Evolutionary conservation across 1,284 basidiomycete genomes (phyloP), one percentile per base, ranked within the genome.

Genomic region (Heliocybe sulcata): DNA sequence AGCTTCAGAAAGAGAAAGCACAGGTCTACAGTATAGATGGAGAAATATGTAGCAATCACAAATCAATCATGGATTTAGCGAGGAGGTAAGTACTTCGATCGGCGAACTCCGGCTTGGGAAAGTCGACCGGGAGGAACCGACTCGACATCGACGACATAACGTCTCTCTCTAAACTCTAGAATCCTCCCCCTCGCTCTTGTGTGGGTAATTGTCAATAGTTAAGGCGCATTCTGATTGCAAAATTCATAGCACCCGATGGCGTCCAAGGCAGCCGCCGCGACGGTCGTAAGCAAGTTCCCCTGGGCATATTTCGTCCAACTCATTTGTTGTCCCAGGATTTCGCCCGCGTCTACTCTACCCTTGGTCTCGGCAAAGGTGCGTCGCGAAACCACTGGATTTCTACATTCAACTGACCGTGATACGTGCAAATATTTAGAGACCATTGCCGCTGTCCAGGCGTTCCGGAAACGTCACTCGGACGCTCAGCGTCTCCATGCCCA

Each of bases 381-480:
- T 69, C 51, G 20, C 14, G 35, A 26, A n/a, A n/a, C n/a, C 38
- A 33, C 19, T 29, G 33, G 45, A 27, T 35, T 54, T 19, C 33
- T 29, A 23, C 10, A 25, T 53, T 54, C 31, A 38, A 35, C 33
- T 2, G 16, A n/a, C 11, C 35, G 48, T 38, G 27, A 45, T n/a
- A 58, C 48, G 12, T 42, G 38, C 38, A 3, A 20, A 42, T 9
- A 26, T 48, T 35, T 72, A 95, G 92, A 96, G 77, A 95, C 94
- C 64, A 79, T 96, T 65, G 77, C 90, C 56, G 76, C 92, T 59
- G 83, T 99, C 57, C 90, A 93, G 71, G 90, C 92, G 47, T 99
- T 99, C 88, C 90, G 97, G 72, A 97, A 97, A 75, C 92, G 97
- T 60, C 85, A 95, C 74, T 79, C 81, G 62, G 92, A 96, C 56